These are phyloP conservation scores for Exophiala aquamarina DNA, from an alignment of 2,329 filamentous ascomycete species.

Conservation along the genomic window DNA sequence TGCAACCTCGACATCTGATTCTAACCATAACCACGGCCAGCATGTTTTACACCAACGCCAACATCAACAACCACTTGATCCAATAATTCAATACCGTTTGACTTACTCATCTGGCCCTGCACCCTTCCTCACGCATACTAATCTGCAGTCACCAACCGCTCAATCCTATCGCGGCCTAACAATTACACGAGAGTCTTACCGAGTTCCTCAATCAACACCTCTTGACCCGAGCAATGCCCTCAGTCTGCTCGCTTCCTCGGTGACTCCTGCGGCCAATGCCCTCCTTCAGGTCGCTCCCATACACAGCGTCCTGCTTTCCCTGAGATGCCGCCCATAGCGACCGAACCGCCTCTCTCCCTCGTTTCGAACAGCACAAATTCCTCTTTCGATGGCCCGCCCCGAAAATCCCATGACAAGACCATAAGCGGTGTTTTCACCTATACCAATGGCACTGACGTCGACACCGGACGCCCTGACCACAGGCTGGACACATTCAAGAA, in stretches of 20 bases:
- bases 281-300: conserved; percentile 4
- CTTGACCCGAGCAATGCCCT: conserved; percentile 14
- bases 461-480: conserved; percentile 40
- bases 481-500: conserved; percentile 37
- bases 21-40: no score
- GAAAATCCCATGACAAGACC: conserved; percentile 45
- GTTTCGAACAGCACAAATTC: conserved; percentile 32
- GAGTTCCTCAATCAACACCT: no score
- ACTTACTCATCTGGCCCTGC: no score
- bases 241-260: conserved; percentile 8
- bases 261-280: conserved; percentile 18
- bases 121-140: no score
- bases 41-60: no score
- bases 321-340: conserved; percentile 26
- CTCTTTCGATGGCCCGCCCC: conserved; percentile 41
- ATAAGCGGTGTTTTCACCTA: conserved; percentile 48
- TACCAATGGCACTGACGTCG: conserved; percentile 46
- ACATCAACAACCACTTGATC: no score
- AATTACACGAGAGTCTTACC: no score
- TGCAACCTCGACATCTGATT: no score
- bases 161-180: no score
- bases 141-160: no score
- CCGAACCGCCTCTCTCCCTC: conserved; percentile 28
- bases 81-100: no score
- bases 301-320: conserved; percentile 2